A percentile compares a stretch with the other conserved stretches of the same genome.
Evolutionary conservation across 192 early-diverging fungal genomes (phyloP).

Genomic region (Coemansia aciculifera): DNA sequence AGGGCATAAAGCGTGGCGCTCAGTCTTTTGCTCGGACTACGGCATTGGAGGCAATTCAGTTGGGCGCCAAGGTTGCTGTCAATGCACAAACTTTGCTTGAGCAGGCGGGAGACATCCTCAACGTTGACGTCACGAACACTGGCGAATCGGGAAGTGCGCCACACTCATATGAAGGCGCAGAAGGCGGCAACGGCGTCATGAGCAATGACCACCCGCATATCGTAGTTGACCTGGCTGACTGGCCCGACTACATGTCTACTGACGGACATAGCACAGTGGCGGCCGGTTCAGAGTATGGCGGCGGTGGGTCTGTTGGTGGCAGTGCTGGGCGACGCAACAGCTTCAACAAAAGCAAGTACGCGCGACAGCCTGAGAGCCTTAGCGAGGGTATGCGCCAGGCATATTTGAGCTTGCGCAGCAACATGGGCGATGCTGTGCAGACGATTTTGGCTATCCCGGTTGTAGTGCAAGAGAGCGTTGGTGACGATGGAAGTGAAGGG

Average conservation of each 20-base stretch:
- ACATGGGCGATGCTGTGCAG: slow-evolving; percentile 79
- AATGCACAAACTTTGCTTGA: slow-evolving; percentile 89
- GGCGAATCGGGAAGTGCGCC: slow-evolving; percentile 37
- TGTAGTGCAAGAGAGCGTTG: slow-evolving; percentile 69
- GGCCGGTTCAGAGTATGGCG: slow-evolving; percentile 5
- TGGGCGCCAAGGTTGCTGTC: slow-evolving; percentile 82
- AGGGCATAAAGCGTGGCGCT: slow-evolving; percentile 84
- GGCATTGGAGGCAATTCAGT: slow-evolving; percentile 86
- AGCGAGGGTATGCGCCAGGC: slow-evolving; percentile 84
- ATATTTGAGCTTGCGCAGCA: slow-evolving; percentile 75
- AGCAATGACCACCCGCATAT: slow-evolving; percentile 3
- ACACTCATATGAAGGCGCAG: slow-evolving; percentile 34
- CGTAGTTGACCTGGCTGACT: slow-evolving; percentile 46
- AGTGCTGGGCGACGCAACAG: slow-evolving; percentile 25
- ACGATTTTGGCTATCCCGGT: slow-evolving; percentile 89
- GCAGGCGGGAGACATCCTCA: slow-evolving; percentile 82
- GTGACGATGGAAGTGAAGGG: slow-evolving; percentile 31
- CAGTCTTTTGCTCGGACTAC: slow-evolving; percentile 88
- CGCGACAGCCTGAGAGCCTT: slow-evolving; percentile 81
- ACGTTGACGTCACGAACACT: slow-evolving; percentile 39
- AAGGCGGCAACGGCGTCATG: neutral
- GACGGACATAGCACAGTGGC: slow-evolving; percentile 29
- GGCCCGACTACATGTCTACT: slow-evolving; percentile 47
- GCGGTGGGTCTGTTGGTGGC: slow-evolving; percentile 7
- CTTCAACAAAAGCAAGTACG: slow-evolving; percentile 72